phyloP scores from a whole-genome alignment of 495 filamentous ascomycete species.

The Penicillium soppii region DNA sequence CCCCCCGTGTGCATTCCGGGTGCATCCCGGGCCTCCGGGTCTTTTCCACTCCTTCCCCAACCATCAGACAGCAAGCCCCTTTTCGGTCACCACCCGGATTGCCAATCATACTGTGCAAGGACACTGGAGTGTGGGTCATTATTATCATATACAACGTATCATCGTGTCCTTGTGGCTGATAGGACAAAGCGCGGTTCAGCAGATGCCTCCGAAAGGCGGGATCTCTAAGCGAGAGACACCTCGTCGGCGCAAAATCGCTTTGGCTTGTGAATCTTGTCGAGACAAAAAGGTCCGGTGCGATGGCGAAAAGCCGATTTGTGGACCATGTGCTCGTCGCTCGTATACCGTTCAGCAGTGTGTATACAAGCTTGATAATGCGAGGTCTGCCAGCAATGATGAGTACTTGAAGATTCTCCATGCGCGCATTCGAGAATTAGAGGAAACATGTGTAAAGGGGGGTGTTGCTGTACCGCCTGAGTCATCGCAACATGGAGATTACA shows the following conservation, averaged over 20 bases:
- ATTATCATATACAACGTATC: too few species aligned
- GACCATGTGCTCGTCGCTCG: constrained; percentile 36
- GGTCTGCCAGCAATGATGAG: constrained; percentile 38
- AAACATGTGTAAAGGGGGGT: constrained; percentile 29
- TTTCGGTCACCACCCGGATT: constrained; percentile 1
- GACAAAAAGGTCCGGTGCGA: constrained; percentile 45
- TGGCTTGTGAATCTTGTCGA: constrained; percentile 43
- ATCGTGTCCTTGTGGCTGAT: background rate
- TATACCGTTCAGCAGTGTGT: constrained; percentile 36
- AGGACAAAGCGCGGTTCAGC: background rate
- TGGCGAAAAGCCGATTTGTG: constrained; percentile 45
- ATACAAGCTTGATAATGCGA: constrained; percentile 36
- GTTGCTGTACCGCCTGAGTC: constrained; percentile 19
- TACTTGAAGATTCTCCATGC: constrained; percentile 38
- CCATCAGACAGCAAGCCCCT: background rate
- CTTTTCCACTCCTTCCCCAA: background rate
- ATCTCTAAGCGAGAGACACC: constrained; percentile 15
- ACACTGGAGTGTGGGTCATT: background rate
- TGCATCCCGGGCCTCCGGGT: background rate
- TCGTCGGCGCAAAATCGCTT: constrained; percentile 26
- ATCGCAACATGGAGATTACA: constrained; percentile 1
- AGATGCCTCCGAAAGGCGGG: constrained; percentile 18
- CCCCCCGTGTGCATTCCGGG: background rate
- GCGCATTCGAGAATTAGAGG: constrained; percentile 39
- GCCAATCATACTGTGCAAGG: background rate